phyloP scores from a whole-genome alignment of 371 early-diverging fungal genomes.

The Capniomyces stellatus region DNA sequence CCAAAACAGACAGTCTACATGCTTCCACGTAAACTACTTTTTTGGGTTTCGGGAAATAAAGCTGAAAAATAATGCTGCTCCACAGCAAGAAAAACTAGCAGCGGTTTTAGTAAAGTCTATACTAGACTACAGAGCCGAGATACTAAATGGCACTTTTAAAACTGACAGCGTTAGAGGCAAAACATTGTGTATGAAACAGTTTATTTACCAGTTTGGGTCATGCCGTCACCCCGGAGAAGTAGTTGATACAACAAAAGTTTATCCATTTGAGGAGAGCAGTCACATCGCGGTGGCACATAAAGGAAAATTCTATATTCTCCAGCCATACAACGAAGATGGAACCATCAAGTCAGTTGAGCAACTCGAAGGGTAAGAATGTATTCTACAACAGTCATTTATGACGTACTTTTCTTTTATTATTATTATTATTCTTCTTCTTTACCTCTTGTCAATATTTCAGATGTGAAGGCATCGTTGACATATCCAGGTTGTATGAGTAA shows the following conservation, averaged over 20 bases:
- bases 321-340: slow-evolving; percentile 1
- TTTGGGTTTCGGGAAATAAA: slow-evolving; percentile 22
- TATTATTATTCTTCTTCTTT: too few species aligned
- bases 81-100: slow-evolving; percentile 16
- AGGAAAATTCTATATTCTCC: slow-evolving; percentile 14
- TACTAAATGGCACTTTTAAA: slow-evolving; percentile 14
- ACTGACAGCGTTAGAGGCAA: slow-evolving; percentile 22
- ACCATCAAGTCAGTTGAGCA: neutral
- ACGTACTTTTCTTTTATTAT: too few species aligned
- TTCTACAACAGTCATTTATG: too few species aligned
- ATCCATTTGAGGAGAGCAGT: slow-evolving; percentile 14
- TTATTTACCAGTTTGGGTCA: slow-evolving; percentile 26
- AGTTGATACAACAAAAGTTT: slow-evolving; percentile 20
- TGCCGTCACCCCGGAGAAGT: slow-evolving; percentile 23
- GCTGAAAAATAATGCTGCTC: neutral
- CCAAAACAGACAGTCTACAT: slow-evolving; percentile 24
- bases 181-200: slow-evolving; percentile 28
- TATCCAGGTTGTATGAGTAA: neutral
- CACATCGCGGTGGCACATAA: slow-evolving; percentile 22
- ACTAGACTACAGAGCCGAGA: slow-evolving; percentile 11
- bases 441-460: too few species aligned
- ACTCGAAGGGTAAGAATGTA: neutral
- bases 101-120: slow-evolving; percentile 22
- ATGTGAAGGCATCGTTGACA: too few species aligned
- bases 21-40: slow-evolving; percentile 30